Evolutionary conservation across 352 stramenopile genomes (phyloP).

Genomic region (Phytophthora boehmeriae): DNA sequence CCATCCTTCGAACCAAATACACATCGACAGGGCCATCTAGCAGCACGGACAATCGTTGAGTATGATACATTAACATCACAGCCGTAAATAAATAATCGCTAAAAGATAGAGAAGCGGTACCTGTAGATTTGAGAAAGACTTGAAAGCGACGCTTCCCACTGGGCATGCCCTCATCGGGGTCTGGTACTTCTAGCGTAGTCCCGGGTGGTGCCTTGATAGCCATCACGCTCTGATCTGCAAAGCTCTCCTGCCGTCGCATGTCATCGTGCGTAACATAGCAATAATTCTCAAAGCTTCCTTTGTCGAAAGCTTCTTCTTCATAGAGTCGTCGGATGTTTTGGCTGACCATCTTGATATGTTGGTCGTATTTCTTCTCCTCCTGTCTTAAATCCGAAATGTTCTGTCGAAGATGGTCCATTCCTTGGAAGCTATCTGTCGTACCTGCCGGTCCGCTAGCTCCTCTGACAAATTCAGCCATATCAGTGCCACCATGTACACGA

Average conservation of each 20-base stretch:
- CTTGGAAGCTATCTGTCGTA: slow-evolving; percentile 57
- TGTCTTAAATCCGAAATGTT: slow-evolving; percentile 82
- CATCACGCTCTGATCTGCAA: slow-evolving; percentile 91
- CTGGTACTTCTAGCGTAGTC: slow-evolving; percentile 94
- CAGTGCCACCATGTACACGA: background rate
- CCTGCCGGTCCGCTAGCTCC: slow-evolving; percentile 55
- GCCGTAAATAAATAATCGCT: background rate
- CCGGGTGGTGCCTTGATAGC: slow-evolving; percentile 94
- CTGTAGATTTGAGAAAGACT: slow-evolving; percentile 93
- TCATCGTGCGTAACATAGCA: slow-evolving; percentile 90
- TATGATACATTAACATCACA: background rate
- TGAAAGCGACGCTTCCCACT: slow-evolving; percentile 90
- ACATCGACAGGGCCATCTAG: slow-evolving; percentile 89
- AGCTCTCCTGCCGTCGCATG: slow-evolving; percentile 84
- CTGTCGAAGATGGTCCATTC: slow-evolving; percentile 76
- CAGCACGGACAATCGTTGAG: slow-evolving; percentile 5
- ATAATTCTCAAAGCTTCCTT: slow-evolving; percentile 78
- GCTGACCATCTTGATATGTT: slow-evolving; percentile 84
- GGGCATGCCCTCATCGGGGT: slow-evolving; percentile 94
- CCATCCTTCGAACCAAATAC: slow-evolving; percentile 83
- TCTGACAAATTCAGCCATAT: slow-evolving; percentile 26
- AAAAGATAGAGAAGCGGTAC: slow-evolving; percentile 22
- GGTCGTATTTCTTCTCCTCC: slow-evolving; percentile 85
- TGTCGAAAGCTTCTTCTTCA: slow-evolving; percentile 83
- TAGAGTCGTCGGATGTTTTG: slow-evolving; percentile 85